A percentile compares a stretch with the other conserved stretches of the same genome.
Evolutionary conservation across 345 rosid species (phyloP).

Genomic region (Boechera divaricarpa): DNA sequence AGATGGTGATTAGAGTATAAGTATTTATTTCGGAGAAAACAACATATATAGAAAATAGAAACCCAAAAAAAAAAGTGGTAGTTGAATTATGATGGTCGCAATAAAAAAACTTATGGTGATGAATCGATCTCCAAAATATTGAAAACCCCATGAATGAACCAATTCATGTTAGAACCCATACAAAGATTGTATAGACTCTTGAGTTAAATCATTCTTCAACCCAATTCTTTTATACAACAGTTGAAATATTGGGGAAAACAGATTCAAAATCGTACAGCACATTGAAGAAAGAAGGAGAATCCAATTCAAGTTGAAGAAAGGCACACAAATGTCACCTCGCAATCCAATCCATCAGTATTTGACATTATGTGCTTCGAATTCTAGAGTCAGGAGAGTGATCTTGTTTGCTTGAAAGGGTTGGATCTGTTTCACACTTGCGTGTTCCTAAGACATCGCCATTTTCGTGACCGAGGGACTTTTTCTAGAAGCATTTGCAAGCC

Average conservation of each 20-base stretch:
- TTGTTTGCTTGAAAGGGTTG: conserved; percentile 5
- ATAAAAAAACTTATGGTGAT: neutral
- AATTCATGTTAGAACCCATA: conserved; percentile 10
- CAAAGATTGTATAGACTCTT: conserved; percentile 28
- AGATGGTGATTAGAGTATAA: too few species aligned
- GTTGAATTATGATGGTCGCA: neutral
- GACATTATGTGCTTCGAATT: conserved; percentile 24
- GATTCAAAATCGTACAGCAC: neutral
- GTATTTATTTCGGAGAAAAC: too few species aligned
- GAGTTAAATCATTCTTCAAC: conserved; percentile 19
- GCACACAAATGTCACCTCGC: conserved; percentile 9
- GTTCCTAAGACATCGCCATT: conserved; percentile 84
- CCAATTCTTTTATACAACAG: conserved; percentile 35
- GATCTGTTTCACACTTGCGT: conserved; percentile 59
- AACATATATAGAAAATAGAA: too few species aligned
- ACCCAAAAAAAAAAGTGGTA: neutral
- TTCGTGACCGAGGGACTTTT: conserved; percentile 63
- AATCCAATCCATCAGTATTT: conserved; percentile 23
- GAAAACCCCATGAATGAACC: conserved; percentile 18
- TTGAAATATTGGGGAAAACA: conserved; percentile 22
- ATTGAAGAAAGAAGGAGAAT: neutral
- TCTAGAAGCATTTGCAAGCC: conserved; percentile 93
- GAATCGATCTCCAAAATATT: conserved; percentile 21
- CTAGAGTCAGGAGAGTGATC: conserved; percentile 28
- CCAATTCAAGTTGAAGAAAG: conserved; percentile 15